phyloP scores from a whole-genome alignment of 2,329 filamentous ascomycete species.

The Colletotrichum cordylinicola region DNA sequence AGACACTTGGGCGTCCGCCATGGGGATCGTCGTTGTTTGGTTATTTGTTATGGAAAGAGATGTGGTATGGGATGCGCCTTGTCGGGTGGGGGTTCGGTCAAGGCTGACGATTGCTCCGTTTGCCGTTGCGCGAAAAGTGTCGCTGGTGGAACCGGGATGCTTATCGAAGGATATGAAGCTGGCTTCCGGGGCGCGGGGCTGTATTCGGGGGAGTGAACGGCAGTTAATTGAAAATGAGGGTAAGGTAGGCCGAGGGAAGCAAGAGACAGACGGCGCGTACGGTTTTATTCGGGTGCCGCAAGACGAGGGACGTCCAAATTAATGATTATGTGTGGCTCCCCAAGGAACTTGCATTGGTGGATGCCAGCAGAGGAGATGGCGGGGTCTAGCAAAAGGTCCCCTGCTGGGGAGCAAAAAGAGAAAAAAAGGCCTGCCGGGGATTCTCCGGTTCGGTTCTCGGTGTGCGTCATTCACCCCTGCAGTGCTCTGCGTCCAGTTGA shows the following conservation, averaged over 20 bases:
- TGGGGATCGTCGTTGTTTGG: not conserved
- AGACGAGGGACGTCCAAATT: constrained; percentile 15
- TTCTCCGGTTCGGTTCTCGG: constrained; percentile 8
- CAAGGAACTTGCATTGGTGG: constrained; percentile 12
- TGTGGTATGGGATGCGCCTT: not conserved
- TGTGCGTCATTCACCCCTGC: constrained; percentile 18
- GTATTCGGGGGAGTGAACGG: not conserved
- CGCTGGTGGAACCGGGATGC: not conserved
- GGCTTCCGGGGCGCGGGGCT: not conserved
- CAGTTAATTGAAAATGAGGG: not conserved
- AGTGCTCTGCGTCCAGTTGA: not conserved
- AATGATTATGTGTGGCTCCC: constrained; percentile 19
- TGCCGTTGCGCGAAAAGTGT: not conserved
- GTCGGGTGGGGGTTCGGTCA: not conserved
- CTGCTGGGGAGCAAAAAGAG: not conserved
- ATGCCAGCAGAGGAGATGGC: not conserved
- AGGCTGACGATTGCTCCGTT: not conserved
- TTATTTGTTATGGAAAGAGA: no score
- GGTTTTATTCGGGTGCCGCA: not conserved
- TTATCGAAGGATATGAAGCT: not conserved
- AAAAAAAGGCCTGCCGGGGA: not conserved
- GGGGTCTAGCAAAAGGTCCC: not conserved
- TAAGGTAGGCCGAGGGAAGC: not conserved
- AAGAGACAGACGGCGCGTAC: not conserved
- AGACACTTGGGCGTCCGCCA: constrained; percentile 8